phyloP scores from a whole-genome alignment of 257 asterid species.

The Gentiana macrophylla region DNA sequence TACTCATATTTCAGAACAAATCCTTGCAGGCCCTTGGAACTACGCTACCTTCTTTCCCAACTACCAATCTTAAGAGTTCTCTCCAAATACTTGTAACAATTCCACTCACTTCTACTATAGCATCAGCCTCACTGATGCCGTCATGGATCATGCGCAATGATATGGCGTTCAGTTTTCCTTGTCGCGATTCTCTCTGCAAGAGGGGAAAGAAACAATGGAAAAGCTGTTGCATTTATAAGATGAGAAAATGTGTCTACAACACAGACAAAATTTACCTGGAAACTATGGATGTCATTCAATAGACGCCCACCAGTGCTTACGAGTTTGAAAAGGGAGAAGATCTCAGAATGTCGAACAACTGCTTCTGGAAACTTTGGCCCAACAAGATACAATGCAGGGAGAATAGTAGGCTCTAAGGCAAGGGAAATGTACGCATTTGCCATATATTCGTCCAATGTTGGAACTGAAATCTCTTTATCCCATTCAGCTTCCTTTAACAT shows the following conservation, averaged over 20 bases:
- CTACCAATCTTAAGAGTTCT: too few relatives aligned
- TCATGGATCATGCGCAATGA: constrained; percentile 34
- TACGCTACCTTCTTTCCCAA: constrained; percentile 24
- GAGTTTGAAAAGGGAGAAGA: constrained; percentile 39
- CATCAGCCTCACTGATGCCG: constrained; percentile 36
- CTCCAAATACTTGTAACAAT: constrained; percentile 29
- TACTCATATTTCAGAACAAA: constrained; percentile 71
- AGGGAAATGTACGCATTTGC: constrained; percentile 59
- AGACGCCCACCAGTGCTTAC: constrained; percentile 80
- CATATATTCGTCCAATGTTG: constrained; percentile 67
- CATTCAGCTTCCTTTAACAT: constrained; percentile 87
- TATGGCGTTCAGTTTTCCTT: constrained; percentile 59
- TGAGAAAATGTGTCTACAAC: neutral
- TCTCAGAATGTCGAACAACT: constrained; percentile 48
- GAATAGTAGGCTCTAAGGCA: constrained; percentile 78
- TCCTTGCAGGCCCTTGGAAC: constrained; percentile 71
- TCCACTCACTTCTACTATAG: constrained; percentile 31
- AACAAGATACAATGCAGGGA: constrained; percentile 65
- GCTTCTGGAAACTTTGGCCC: constrained; percentile 80
- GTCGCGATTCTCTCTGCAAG: constrained; percentile 69
- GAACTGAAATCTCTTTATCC: constrained; percentile 30
- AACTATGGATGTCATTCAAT: constrained; percentile 60
- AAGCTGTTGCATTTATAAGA: too few relatives aligned
- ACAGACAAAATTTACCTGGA: constrained; percentile 40
- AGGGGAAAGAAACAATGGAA: neutral